Conservation (phyloP, 2,329 filamentous ascomycete species). For the Orbilia blumenaviensis region DNA sequence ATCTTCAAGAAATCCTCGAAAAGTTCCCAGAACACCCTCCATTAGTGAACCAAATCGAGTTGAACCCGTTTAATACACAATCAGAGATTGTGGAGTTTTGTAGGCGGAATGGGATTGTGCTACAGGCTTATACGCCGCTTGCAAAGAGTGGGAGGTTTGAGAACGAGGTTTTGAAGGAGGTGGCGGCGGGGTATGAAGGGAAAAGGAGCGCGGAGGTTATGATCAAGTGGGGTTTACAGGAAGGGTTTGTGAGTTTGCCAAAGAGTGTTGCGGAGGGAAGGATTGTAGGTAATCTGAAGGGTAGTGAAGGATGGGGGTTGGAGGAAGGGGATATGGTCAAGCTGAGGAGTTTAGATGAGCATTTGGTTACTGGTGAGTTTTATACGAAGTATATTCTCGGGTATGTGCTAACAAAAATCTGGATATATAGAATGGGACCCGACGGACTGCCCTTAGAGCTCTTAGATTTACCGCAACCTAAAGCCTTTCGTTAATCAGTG, state of each 20-base stretch:
- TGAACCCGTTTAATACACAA: conserved; percentile 83
- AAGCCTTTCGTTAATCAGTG: no score
- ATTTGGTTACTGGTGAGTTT: conserved; percentile 75
- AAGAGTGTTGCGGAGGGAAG: conserved; percentile 74
- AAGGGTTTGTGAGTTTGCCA: conserved; percentile 76
- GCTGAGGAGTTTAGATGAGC: conserved; percentile 75
- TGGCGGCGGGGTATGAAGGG: conserved; percentile 72
- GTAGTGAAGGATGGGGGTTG: conserved; percentile 70
- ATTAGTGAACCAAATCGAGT: conserved; percentile 80
- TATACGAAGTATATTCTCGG: conserved; percentile 24
- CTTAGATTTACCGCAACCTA: no score
- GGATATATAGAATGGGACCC: conserved; percentile 63
- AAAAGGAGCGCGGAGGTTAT: conserved; percentile 78
- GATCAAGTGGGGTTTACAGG: conserved; percentile 80
- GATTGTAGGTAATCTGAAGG: conserved; percentile 71
- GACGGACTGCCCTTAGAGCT: conserved; percentile 61
- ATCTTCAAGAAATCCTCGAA: conserved; percentile 75
- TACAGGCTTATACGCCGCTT: conserved; percentile 83
- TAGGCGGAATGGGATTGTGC: conserved; percentile 71
- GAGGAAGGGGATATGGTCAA: conserved; percentile 70
- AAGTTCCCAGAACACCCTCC: conserved; percentile 71
- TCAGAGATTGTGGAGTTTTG: conserved; percentile 72
- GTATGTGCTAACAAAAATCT: not conserved
- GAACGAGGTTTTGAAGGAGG: conserved; percentile 70
- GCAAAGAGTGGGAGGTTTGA: conserved; percentile 75